Evolutionary conservation across 116 monocot genomes (phyloP).

Genomic region (Posidonia oceanica): DNA sequence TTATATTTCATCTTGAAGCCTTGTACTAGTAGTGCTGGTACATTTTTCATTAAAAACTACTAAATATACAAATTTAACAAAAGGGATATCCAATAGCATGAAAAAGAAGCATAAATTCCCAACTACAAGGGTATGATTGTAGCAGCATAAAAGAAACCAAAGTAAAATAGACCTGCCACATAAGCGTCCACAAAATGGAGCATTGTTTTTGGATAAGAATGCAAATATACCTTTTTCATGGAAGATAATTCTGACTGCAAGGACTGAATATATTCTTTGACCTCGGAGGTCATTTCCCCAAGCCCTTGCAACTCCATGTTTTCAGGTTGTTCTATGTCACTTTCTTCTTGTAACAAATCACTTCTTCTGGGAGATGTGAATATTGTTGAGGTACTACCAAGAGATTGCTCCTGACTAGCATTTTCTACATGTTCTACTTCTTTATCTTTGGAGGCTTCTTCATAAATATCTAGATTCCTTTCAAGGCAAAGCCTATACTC

Average conservation of each 20-base stretch:
- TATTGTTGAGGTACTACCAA: slow-evolving; percentile 16
- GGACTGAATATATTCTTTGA: slow-evolving; percentile 50
- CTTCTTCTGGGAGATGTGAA: slow-evolving; percentile 14
- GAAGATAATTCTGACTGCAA: slow-evolving; percentile 64
- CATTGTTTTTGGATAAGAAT: not conserved
- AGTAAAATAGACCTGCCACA: no score
- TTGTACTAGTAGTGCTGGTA: no score
- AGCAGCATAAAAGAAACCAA: not conserved
- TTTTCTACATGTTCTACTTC: slow-evolving; percentile 13
- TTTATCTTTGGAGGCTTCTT: slow-evolving; percentile 20
- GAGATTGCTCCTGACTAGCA: slow-evolving; percentile 13
- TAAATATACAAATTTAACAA: no score
- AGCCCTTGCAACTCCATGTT: slow-evolving; percentile 32
- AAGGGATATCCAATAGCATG: not conserved
- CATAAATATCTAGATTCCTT: slow-evolving; percentile 44
- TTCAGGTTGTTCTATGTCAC: slow-evolving; percentile 11
- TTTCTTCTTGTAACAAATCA: slow-evolving; percentile 18
- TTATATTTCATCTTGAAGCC: no score
- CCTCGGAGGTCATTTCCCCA: slow-evolving; percentile 48
- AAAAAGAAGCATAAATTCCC: not conserved
- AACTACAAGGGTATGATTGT: no score
- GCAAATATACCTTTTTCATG: slow-evolving; percentile 40
- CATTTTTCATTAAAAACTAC: no score
- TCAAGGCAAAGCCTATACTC: slow-evolving; percentile 83
- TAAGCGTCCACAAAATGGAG: no score